Evolutionary conservation across 306 rosid genomes (phyloP).

Genomic region (Hylodesmum podocarpum): DNA sequence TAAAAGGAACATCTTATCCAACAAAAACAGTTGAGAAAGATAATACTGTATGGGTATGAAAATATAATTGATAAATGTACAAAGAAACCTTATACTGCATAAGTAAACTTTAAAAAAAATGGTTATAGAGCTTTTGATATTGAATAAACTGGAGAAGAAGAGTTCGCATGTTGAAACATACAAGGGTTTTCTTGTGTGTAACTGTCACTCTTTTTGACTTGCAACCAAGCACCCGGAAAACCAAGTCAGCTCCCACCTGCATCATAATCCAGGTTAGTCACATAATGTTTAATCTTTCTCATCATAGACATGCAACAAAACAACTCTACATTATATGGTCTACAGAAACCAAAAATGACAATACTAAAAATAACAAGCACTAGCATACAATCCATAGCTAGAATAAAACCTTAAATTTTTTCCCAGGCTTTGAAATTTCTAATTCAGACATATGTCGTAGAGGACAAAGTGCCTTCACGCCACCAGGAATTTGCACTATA

Average conservation of each 20-base stretch:
- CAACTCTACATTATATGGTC: not conserved
- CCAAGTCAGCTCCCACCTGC: constrained; percentile 89
- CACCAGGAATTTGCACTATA: constrained; percentile 94
- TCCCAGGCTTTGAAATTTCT: constrained; percentile 88
- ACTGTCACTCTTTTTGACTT: constrained; percentile 94
- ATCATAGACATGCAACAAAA: constrained; percentile 19
- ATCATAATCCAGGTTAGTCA: constrained; percentile 28
- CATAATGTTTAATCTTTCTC: constrained; percentile 12
- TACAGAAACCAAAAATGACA: not conserved
- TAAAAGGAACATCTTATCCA: not conserved
- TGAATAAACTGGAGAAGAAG: not conserved
- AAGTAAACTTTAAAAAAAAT: not conserved
- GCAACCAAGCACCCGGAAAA: constrained; percentile 92
- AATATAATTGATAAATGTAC: not conserved
- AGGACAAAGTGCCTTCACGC: constrained; percentile 96
- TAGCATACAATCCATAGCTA: not conserved
- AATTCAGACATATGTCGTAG: constrained; percentile 94
- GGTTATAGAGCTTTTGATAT: not conserved
- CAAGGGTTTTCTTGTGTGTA: constrained; percentile 94
- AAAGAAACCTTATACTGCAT: not conserved
- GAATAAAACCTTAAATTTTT: constrained; percentile 72
- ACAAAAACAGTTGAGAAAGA: not conserved
- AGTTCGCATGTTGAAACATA: constrained; percentile 41
- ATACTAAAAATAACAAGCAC: not conserved
- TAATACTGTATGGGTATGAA: not conserved